A percentile compares a stretch with the other conserved stretches of the same genome.
Conservation (phyloP, 164 flowering plant species). For the Saururus chinensis region DNA sequence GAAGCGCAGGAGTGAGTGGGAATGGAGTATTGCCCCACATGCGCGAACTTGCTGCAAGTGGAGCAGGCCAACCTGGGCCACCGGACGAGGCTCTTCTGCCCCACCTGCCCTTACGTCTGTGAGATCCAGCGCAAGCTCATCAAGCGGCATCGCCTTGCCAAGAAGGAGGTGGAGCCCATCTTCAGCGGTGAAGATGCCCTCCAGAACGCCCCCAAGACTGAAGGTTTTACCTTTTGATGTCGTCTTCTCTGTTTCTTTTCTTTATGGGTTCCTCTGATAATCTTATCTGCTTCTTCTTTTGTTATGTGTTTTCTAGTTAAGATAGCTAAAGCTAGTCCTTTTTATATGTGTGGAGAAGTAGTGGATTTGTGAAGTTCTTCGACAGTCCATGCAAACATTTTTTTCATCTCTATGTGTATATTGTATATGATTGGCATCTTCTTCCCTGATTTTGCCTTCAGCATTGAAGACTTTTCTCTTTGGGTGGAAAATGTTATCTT, state of each 20-base stretch:
- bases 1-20: too few relatives aligned
- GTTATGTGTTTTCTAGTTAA: too few relatives aligned
- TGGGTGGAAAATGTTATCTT: too few relatives aligned
- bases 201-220: constrained; percentile 13
- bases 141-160: constrained; percentile 7
- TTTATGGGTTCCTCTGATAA: background rate
- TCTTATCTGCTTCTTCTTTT: background rate
- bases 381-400: too few relatives aligned
- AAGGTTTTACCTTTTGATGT: constrained; percentile 1
- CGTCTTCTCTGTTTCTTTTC: background rate
- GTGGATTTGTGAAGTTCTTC: too few relatives aligned
- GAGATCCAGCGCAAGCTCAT: constrained; percentile 9
- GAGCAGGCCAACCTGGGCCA: constrained; percentile 1
- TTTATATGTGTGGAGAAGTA: too few relatives aligned
- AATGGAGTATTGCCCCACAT: constrained; percentile 23
- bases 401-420: too few relatives aligned
- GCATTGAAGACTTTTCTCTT: too few relatives aligned
- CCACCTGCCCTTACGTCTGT: constrained; percentile 14
- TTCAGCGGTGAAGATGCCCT: constrained; percentile 14
- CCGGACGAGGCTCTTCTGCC: constrained; percentile 16
- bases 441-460: too few relatives aligned
- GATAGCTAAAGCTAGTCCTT: too few relatives aligned
- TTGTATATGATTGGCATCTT: too few relatives aligned
- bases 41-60: constrained; percentile 18
- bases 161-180: constrained; percentile 14